phyloP scores from a whole-genome alignment of 2,329 filamentous ascomycete genomes.

The Amauroascus verrucosus region DNA sequence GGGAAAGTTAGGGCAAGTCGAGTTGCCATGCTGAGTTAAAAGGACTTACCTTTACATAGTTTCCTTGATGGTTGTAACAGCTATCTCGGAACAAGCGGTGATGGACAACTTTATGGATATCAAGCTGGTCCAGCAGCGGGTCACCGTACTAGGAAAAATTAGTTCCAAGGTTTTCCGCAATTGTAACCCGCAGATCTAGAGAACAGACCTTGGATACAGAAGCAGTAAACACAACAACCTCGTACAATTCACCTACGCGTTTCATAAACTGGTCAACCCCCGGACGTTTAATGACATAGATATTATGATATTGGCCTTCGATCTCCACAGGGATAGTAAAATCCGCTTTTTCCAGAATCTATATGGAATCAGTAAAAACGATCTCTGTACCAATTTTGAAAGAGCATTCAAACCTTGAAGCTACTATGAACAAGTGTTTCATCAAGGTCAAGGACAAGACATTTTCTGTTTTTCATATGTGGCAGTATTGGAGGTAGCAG shows the following conservation, averaged over 20 bases:
- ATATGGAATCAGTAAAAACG: slow-evolving; percentile 14
- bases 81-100: slow-evolving; percentile 95
- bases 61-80: slow-evolving; percentile 98
- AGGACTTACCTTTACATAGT: slow-evolving; percentile 71
- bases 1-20: background rate
- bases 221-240: slow-evolving; percentile 96
- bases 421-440: slow-evolving; percentile 97
- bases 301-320: slow-evolving; percentile 97
- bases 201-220: slow-evolving; percentile 82
- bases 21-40: background rate
- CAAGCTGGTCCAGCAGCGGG: slow-evolving; percentile 86
- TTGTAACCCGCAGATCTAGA: background rate
- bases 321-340: slow-evolving; percentile 99
- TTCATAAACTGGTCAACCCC: slow-evolving; percentile 99
- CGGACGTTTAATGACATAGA: slow-evolving; percentile 98
- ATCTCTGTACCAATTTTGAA: slow-evolving; percentile 14
- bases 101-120: slow-evolving; percentile 94
- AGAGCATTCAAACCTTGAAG: slow-evolving; percentile 67
- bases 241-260: slow-evolving; percentile 90
- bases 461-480: slow-evolving; percentile 78
- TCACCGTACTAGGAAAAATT: slow-evolving; percentile 65
- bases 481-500: slow-evolving; percentile 73
- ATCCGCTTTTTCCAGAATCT: slow-evolving; percentile 96
- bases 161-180: slow-evolving; percentile 8
- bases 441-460: slow-evolving; percentile 86